These are phyloP conservation scores for Trichoderma sp. DNA, from an alignment of 2,329 filamentous ascomycete genomes.

Conservation along the genomic window DNA sequence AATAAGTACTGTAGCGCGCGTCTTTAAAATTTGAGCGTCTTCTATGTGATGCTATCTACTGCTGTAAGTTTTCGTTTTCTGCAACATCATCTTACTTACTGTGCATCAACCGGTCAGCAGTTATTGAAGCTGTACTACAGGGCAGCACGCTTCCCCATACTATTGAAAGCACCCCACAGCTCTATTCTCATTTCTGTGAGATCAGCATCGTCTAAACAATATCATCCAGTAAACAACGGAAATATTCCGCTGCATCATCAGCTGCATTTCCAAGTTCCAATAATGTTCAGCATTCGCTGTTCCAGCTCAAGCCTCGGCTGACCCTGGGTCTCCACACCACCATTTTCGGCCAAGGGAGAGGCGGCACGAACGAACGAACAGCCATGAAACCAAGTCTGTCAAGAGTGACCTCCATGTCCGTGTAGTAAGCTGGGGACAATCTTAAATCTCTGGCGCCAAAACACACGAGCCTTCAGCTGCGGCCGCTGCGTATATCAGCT, in stretches of 20 bases:
- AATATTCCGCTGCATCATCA: not conserved
- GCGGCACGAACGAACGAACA: not conserved
- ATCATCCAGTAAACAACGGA: not conserved
- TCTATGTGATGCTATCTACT: not conserved
- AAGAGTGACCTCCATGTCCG: not conserved
- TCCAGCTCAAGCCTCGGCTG: constrained; percentile 8
- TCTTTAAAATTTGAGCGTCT: not conserved
- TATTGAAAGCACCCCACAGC: not conserved
- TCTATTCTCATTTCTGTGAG: not conserved
- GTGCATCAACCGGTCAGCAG: not conserved
- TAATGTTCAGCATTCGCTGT: not conserved
- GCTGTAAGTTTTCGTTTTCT: not conserved
- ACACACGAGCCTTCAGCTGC: not conserved
- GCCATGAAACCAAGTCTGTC: not conserved
- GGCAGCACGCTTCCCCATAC: not conserved
- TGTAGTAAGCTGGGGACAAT: not conserved
- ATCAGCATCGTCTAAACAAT: not conserved
- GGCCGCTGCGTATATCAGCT: not conserved
- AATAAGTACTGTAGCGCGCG: not conserved
- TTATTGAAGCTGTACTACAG: not conserved
- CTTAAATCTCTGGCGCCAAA: not conserved
- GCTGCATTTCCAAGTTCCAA: not conserved
- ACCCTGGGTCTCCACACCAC: not conserved
- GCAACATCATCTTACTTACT: not conserved
- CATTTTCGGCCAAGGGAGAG: not conserved